Base-by-base conservation (phyloP, 1,284 basidiomycete genomes). In the Naganishia albida region DNA sequence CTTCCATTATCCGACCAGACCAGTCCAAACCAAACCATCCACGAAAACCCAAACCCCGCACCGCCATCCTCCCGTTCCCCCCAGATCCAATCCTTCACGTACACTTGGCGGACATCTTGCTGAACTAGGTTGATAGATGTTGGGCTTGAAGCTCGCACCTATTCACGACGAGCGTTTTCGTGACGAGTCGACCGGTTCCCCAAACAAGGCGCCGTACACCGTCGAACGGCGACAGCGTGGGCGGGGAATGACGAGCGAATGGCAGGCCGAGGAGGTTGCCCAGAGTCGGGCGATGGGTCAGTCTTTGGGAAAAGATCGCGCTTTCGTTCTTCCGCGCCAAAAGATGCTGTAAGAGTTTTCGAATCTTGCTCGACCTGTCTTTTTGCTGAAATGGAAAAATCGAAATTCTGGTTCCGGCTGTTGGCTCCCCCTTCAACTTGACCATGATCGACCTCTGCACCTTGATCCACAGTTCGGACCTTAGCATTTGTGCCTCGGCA, bases 91-190 rank as follows among this genome's bases (percentile, higher is more conserved):
- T 23, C 38, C 46, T 15, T 20, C 13, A 67, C 74, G 72, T 66
- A 75, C 74, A 69, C 67, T 75, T 75, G 66, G 72, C 72, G 70
- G 74, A 75, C 74, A 75, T 74, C 46, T 67, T 70, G 64, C 56
- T 39, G 64, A 40, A 55, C 57, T 50, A 56, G 34, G 54, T 60
- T 60, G 57, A 60, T 60, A 49, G 57, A 60, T 60, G 57, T 48
- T 60, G 46, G 57, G 57, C 57, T 60, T 60, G 46, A 60, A 60
- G 46, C 34, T 34, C 51, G 34, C 26, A 18, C 20, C 23, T 23
- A 20, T 20, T 12, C 26, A 28, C 51, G 51, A 53, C 18, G 34
- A 38, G 3, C 16, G 34, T 34, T 34, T 20, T 12, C 26, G 34
- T 30, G 51, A 53, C 18, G 18, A 38, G 3, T 10, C 42, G 42